Evolutionary conservation across 1,139 yeast species (phyloP).

Genomic region (Magnusiomyces sp.): DNA sequence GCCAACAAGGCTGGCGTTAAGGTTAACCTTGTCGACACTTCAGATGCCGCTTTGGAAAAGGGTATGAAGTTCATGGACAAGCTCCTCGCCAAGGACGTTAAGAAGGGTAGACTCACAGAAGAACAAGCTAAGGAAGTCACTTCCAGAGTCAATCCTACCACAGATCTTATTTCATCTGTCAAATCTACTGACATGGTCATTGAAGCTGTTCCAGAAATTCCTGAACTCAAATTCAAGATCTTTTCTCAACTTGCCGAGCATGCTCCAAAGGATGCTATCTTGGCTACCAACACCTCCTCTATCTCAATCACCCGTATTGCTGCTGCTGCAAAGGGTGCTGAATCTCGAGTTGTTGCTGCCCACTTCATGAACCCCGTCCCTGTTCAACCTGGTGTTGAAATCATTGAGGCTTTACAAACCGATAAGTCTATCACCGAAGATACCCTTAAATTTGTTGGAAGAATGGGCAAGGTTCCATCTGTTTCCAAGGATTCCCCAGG

Average conservation of each 20-base stretch:
- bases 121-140: constrained; percentile 29
- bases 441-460: constrained; percentile 29
- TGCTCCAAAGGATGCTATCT: constrained; percentile 28
- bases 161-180: constrained; percentile 25
- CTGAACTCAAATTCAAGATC: constrained; percentile 31
- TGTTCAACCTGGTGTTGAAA: constrained; percentile 40
- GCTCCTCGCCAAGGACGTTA: constrained; percentile 33
- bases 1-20: constrained; percentile 34
- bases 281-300: constrained; percentile 39
- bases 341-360: constrained; percentile 35
- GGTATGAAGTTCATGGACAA: constrained; percentile 27
- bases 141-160: constrained; percentile 24
- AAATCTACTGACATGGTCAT: constrained; percentile 33
- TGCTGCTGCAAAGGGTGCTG: constrained; percentile 37
- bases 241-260: constrained; percentile 31
- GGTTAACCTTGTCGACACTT: constrained; percentile 33
- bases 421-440: constrained; percentile 28
- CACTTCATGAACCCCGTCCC: constrained; percentile 43
- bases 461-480: constrained; percentile 35
- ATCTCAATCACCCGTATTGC: constrained; percentile 39
- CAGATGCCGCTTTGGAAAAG: constrained; percentile 29
- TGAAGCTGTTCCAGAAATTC: constrained; percentile 40
- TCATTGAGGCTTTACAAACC: constrained; percentile 37
- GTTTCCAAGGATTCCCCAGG: constrained; percentile 37
- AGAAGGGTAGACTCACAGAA: constrained; percentile 31